phyloP scores from a whole-genome alignment of 148 eudicot species.

The Vaccinium macrocarpon region DNA sequence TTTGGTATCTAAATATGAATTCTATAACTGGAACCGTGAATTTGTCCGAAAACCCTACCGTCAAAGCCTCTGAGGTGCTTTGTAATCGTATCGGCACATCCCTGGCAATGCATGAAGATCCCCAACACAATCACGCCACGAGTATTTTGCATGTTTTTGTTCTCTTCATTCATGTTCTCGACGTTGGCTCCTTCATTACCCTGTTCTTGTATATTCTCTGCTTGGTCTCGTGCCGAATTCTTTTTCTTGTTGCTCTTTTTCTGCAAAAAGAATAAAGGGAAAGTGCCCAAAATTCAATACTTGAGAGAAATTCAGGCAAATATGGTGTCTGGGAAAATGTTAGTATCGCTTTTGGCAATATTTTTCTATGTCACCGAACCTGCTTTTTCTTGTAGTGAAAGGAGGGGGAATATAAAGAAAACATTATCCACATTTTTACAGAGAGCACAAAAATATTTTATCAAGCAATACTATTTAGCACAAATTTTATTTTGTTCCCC shows the following conservation, averaged over 20 bases:
- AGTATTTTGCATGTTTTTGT: slow-evolving; percentile 9
- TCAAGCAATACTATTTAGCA: no score
- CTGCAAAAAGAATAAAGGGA: background rate
- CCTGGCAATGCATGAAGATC: slow-evolving; percentile 52
- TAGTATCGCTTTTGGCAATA: no score
- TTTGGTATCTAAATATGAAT: background rate
- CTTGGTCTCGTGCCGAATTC: background rate
- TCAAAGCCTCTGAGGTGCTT: slow-evolving; percentile 40
- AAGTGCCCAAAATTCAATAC: background rate
- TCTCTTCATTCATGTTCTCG: background rate
- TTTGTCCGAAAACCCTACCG: slow-evolving; percentile 28
- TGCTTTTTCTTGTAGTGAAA: no score
- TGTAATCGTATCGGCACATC: slow-evolving; percentile 36
- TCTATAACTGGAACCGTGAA: background rate
- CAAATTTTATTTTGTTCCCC: no score
- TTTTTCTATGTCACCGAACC: no score
- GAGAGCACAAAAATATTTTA: no score
- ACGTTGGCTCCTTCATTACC: background rate
- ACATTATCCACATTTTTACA: no score
- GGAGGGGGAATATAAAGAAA: no score
- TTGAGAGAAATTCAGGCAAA: background rate
- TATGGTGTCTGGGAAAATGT: no score
- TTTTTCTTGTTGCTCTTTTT: background rate
- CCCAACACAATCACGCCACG: slow-evolving; percentile 39
- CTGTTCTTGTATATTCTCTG: background rate